Evolutionary conservation across 306 rosid genomes (phyloP), one percentile per base, ranked within the genome.

Genomic region (Erythrophleum fordii): DNA sequence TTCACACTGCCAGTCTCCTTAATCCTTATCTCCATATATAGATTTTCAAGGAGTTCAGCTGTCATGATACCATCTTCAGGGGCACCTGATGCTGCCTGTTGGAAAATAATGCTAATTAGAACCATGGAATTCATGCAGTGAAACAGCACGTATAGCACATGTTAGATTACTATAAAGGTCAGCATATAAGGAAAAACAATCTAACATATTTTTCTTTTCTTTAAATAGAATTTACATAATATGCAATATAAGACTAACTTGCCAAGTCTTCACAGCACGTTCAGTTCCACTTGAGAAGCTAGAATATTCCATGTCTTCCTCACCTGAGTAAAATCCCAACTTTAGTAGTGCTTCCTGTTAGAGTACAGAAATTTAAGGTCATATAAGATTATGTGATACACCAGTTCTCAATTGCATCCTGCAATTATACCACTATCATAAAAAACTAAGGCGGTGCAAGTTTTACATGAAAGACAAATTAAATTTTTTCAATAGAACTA

Each of bases 181-280:
- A 39, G 53, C 52, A 69, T 59, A 39, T n/a, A 69, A 56, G 12
- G 3, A 52, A 66, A 62, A 67, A 20, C 13, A 60, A 44, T 58
- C 18, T 35, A 71, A n/a, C n/a, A n/a, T n/a, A n/a, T 46, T 12
- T 61, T 49, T 44, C 13, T 49, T 45, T 29, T 52, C 60, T 39
- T 73, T 42, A 39, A 20, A 49, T 5, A 4, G 42, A 58, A 70
- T 16, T 45, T 62, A 23, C 61, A 84, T 22, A 64, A 45, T 26
- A 23, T 22, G 73, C 53, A 68, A 39, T 59, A 72, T 34, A 81
- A 51, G 64, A 89, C 97, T 84, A 87, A 93, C 99, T 81, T 95
- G 99, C 98, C 99, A 95, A 65, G 99, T 95, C 89, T 89, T 95
- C 62, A 95, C 97, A 12, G 97, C 99, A 60, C 93, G 94, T 68